Conservation (phyloP, 1,284 basidiomycete species). For the Cerioporus squamosus region DNA sequence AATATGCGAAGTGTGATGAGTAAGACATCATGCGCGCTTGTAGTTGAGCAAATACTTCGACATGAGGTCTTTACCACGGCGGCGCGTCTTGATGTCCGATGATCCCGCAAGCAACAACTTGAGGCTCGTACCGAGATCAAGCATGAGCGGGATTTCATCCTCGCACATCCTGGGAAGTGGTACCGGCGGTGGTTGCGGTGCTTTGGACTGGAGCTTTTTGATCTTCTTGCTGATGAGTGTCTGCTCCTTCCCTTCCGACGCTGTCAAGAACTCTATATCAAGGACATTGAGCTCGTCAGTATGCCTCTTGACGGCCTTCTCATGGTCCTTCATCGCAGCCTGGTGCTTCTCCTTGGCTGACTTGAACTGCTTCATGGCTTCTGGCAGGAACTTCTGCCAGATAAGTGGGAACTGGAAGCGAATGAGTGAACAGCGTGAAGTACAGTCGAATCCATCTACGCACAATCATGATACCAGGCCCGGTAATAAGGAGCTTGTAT, state of each 20-base stretch:
- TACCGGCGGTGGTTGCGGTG: neutral
- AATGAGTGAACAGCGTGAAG: too few species aligned
- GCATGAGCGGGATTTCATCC: neutral
- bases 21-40: too few species aligned
- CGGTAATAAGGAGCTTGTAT: conserved; percentile 30
- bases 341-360: neutral
- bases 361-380: too few species aligned
- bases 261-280: neutral
- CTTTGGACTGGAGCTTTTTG: neutral
- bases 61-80: too few species aligned
- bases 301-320: neutral
- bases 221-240: too few species aligned
- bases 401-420: too few species aligned
- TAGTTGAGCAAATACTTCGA: too few species aligned
- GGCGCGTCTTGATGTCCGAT: too few species aligned
- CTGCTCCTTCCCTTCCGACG: too few species aligned
- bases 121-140: neutral
- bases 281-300: neutral
- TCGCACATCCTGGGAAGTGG: neutral
- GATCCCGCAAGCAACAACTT: too few species aligned
- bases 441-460: neutral
- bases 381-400: too few species aligned
- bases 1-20: too few species aligned
- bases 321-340: neutral
- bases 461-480: conserved; percentile 31